Evolutionary conservation across 371 early-diverging fungal species (phyloP).

Genomic region (Mortierella sp.): DNA sequence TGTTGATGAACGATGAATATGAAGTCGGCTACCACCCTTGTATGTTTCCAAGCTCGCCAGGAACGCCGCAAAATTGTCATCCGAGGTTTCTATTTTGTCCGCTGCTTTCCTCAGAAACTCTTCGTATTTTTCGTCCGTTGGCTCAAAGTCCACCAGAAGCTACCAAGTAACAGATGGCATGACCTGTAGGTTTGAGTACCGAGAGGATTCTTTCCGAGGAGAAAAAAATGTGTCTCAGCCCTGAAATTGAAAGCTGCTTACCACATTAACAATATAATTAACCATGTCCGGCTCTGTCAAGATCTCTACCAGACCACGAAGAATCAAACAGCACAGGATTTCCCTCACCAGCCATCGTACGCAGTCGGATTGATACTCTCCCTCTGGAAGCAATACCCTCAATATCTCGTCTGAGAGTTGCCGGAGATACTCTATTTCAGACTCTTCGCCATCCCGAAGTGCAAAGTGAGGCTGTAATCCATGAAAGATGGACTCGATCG

Average conservation of each 20-base stretch:
- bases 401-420: slow-evolving; percentile 62
- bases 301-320: slow-evolving; percentile 58
- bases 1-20: slow-evolving; percentile 46
- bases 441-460: slow-evolving; percentile 55
- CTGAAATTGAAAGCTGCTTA: too few relatives aligned
- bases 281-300: slow-evolving; percentile 69
- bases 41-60: slow-evolving; percentile 15
- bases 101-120: slow-evolving; percentile 35
- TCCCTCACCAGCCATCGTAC: slow-evolving; percentile 68
- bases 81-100: slow-evolving; percentile 30
- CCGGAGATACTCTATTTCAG: slow-evolving; percentile 63
- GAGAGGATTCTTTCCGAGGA: too few relatives aligned
- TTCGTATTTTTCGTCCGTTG: slow-evolving; percentile 48
- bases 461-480: slow-evolving; percentile 75
- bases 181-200: too few relatives aligned
- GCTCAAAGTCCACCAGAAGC: slow-evolving; percentile 39
- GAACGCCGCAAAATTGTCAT: slow-evolving; percentile 37
- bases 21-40: slow-evolving; percentile 11
- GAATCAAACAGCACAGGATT: slow-evolving; percentile 61
- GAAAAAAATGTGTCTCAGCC: too few relatives aligned
- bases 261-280: slow-evolving; percentile 62
- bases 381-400: slow-evolving; percentile 51
- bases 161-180: background rate
- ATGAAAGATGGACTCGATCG: slow-evolving; percentile 62
- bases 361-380: slow-evolving; percentile 63